Evolutionary conservation across 108 stramenopile species (phyloP).

Genomic region (Skeletonema tropicum): DNA sequence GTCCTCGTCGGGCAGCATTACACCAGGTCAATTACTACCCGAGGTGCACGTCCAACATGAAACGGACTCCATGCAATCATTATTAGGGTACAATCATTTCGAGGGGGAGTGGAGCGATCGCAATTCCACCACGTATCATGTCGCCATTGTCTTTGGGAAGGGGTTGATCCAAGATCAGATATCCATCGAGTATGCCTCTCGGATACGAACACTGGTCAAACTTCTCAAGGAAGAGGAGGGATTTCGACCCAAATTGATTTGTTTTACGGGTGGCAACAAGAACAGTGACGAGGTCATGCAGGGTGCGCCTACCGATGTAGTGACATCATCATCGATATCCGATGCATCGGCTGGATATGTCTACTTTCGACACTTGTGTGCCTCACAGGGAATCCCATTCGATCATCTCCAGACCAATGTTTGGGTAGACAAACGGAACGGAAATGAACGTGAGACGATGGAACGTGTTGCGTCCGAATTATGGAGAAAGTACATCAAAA

Average conservation of each 20-base stretch:
- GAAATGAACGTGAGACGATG: slow-evolving; percentile 47
- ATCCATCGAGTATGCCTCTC: too few relatives aligned
- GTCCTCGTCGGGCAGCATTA: too few relatives aligned
- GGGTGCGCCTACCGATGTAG: background rate
- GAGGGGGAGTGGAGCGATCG: too few relatives aligned
- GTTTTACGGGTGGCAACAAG: slow-evolving; percentile 60
- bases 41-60: too few relatives aligned
- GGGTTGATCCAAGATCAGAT: too few relatives aligned
- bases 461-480: slow-evolving; percentile 43
- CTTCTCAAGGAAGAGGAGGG: too few relatives aligned
- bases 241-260: slow-evolving; percentile 60
- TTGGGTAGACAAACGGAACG: slow-evolving; percentile 31
- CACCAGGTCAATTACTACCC: too few relatives aligned
- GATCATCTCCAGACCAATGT: slow-evolving; percentile 43
- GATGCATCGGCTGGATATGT: slow-evolving; percentile 68
- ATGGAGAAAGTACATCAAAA: slow-evolving; percentile 43
- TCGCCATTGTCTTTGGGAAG: too few relatives aligned
- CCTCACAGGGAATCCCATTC: slow-evolving; percentile 55
- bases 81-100: too few relatives aligned
- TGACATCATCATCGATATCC: slow-evolving; percentile 12
- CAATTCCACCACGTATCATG: too few relatives aligned
- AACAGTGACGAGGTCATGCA: background rate
- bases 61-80: too few relatives aligned
- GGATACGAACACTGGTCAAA: too few relatives aligned
- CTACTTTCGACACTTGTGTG: slow-evolving; percentile 73